Evolutionary conservation across 179 eudicot genomes (phyloP).

Genomic region (Heliamphora pulchella): DNA sequence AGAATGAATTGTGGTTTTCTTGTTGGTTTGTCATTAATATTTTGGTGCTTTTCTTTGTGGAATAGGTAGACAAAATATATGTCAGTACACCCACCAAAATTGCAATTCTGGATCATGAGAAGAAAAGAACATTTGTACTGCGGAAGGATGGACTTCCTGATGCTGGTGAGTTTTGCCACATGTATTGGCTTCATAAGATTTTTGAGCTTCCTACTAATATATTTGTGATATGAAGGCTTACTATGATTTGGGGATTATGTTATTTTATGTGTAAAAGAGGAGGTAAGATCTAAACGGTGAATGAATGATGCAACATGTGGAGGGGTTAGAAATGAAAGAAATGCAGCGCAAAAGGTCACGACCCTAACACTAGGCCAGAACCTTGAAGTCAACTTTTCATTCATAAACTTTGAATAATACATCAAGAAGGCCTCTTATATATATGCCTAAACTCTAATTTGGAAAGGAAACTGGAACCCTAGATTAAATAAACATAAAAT

Average conservation of each 20-base stretch:
- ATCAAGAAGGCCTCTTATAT: no score
- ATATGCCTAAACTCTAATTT: no score
- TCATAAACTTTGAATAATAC: no score
- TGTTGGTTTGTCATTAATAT: conserved; percentile 11
- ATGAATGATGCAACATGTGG: no score
- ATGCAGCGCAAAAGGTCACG: no score
- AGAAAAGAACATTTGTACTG: conserved; percentile 82
- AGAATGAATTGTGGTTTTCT: background rate
- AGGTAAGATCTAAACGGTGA: background rate
- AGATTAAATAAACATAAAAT: no score
- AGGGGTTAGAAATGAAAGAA: no score
- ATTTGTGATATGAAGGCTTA: background rate
- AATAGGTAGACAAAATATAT: conserved; percentile 81
- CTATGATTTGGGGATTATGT: background rate
- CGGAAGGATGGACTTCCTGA: conserved; percentile 97
- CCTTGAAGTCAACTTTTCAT: no score
- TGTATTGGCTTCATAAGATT: background rate
- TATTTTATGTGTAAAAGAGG: background rate
- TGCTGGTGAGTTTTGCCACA: conserved; percentile 56
- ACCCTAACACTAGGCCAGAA: no score
- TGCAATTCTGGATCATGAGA: conserved; percentile 88
- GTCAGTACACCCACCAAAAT: conserved; percentile 87
- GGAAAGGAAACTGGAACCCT: no score
- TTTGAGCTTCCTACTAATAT: background rate
- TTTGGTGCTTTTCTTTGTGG: conserved; percentile 12